Evolutionary conservation across 83 land plant species (phyloP), one percentile per base, ranked within the genome.

Genomic region (Thuja plicata): DNA sequence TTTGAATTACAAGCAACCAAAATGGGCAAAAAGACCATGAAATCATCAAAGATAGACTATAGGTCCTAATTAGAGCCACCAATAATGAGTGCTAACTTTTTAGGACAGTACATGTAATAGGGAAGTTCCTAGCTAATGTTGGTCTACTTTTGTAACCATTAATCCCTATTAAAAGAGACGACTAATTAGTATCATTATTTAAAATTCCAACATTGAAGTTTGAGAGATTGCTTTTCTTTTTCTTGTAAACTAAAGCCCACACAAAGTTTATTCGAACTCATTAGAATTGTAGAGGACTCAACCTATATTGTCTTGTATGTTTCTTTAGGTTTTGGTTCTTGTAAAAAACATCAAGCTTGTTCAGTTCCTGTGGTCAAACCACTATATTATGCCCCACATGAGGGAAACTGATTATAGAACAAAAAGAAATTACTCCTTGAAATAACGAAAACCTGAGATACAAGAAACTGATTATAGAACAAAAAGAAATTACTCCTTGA

Each of bases 331-430:
- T 54, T n/a, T 8, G 94, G 48, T 93, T 88, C 88, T 89, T 17
- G 89, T 38, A 88, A 74, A 88, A 95, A 2, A 74, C 94, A 87
- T 92, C 95, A 38, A 81, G 90, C 52, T 91, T 92, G 88, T 94
- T 71, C 89, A 94, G 62, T 78, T 90, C 95, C 93, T 95, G 84
- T 83, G 88, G 35, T 37, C 38, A 46, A 80, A 12, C 7, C 43
- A 88, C 1, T 2, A 21, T 80, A 0, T 10, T 27, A 24, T 80
- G 35, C 8, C 35, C n/a, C 32, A 71, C 74, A 71, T 3, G 30
- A 27, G 9, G 11, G 32, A 5, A 71, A 71, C 8, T n/a, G 11
- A 1, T 30, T 43, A 24, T 1, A 19, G 21, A 52, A 15, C 50
- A 48, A 48, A 45, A 48, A 46, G 0, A 48, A 8, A 0, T 48